Percentiles rank a stretch among this genome's conserved stretches.
Evolutionary conservation across 768 basidiomycete genomes (phyloP).

Genomic region (Coprinopsis cinerea): DNA sequence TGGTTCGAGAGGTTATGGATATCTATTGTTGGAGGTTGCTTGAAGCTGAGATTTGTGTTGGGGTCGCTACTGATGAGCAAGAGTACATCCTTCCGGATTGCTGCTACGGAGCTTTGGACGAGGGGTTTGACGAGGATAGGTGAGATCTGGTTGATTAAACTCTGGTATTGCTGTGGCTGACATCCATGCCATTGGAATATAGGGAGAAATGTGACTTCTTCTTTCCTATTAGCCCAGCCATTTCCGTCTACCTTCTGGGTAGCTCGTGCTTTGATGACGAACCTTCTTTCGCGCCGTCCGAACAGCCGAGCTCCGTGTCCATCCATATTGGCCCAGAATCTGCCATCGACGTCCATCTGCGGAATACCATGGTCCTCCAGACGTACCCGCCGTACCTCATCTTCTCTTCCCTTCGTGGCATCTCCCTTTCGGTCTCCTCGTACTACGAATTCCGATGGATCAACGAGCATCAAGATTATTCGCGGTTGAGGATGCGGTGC

Average conservation of each 20-base stretch:
- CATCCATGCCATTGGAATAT: slow-evolving; percentile 2
- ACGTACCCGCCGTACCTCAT: slow-evolving; percentile 43
- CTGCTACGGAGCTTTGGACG: slow-evolving; percentile 50
- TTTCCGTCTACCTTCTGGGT: slow-evolving; percentile 50
- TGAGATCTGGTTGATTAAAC: slow-evolving; percentile 19
- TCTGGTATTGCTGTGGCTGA: neutral
- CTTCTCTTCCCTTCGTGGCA: slow-evolving; percentile 47
- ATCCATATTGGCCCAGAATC: slow-evolving; percentile 47
- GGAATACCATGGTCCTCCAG: slow-evolving; percentile 54
- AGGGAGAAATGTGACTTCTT: slow-evolving; percentile 46
- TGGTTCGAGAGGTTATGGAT: slow-evolving; percentile 31
- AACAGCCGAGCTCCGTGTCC: slow-evolving; percentile 22
- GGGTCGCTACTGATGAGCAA: slow-evolving; percentile 44
- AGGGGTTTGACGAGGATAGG: slow-evolving; percentile 39
- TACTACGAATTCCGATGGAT: slow-evolving; percentile 57
- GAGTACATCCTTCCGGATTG: slow-evolving; percentile 51
- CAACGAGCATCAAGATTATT: slow-evolving; percentile 48
- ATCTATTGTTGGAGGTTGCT: slow-evolving; percentile 43
- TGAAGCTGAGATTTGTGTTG: slow-evolving; percentile 48
- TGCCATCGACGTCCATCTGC: slow-evolving; percentile 50
- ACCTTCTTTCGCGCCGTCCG: slow-evolving; percentile 12
- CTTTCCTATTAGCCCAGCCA: slow-evolving; percentile 49
- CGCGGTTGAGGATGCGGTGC: slow-evolving; percentile 49
- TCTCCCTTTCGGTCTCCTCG: slow-evolving; percentile 46
- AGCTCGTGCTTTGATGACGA: slow-evolving; percentile 15